phyloP scores from a whole-genome alignment of 2,329 filamentous ascomycete genomes.

The Beauveria sp. region DNA sequence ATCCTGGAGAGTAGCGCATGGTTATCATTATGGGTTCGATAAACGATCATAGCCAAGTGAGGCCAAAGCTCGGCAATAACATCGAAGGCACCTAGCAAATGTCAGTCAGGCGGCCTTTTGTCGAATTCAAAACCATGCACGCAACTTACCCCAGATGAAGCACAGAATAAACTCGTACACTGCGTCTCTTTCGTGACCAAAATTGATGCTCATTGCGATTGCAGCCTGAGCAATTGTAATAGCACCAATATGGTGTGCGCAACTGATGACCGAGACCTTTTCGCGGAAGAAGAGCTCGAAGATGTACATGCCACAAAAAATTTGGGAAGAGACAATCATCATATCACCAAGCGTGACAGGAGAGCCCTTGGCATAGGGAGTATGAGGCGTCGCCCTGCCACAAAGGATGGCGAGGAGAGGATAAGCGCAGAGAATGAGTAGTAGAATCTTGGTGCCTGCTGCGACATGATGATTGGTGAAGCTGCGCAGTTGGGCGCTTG shows the following conservation, averaged over 20 bases:
- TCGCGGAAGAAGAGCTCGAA: slow-evolving; percentile 12
- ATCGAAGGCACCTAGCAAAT: slow-evolving; percentile 7
- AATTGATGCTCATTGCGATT: slow-evolving; percentile 12
- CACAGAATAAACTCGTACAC: slow-evolving; percentile 12
- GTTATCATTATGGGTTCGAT: slow-evolving; percentile 2
- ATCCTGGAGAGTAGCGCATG: slow-evolving; percentile 7
- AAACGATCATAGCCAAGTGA: slow-evolving; percentile 12
- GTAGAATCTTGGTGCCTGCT: slow-evolving; percentile 9
- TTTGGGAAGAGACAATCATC: slow-evolving; percentile 9
- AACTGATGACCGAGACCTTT: slow-evolving; percentile 12
- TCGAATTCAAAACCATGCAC: background rate
- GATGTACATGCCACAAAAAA: slow-evolving; percentile 11
- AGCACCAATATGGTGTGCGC: slow-evolving; percentile 12
- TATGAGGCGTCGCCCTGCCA: slow-evolving; percentile 1
- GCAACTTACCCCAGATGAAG: slow-evolving; percentile 12
- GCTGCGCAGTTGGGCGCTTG: slow-evolving; percentile 3
- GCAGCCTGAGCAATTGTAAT: slow-evolving; percentile 10
- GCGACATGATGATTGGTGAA: slow-evolving; percentile 12
- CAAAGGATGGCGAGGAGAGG: slow-evolving; percentile 10
- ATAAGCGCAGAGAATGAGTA: slow-evolving; percentile 8
- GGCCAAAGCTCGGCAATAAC: slow-evolving; percentile 12
- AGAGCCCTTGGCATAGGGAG: slow-evolving; percentile 7
- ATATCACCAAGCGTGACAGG: slow-evolving; percentile 7
- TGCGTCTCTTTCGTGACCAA: slow-evolving; percentile 7
- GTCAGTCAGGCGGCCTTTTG: background rate